phyloP scores from a whole-genome alignment of 441 rosid species.

The Gossypium aridum region DNA sequence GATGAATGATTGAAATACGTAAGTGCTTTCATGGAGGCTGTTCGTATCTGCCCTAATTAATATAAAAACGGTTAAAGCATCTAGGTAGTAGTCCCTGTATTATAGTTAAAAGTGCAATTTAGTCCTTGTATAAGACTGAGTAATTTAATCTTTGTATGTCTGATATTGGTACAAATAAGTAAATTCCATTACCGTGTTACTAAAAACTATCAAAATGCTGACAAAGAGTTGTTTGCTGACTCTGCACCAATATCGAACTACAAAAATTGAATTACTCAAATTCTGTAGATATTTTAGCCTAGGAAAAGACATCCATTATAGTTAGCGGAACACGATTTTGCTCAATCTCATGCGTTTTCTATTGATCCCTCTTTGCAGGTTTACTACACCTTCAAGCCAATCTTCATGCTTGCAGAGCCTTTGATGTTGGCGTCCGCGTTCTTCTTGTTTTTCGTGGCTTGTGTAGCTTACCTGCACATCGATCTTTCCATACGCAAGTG shows the following conservation, averaged over 20 bases:
- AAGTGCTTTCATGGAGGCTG: neutral
- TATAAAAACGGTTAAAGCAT: neutral
- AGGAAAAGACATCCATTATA: neutral
- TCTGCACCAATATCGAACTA: neutral
- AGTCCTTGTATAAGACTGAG: neutral
- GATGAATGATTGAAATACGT: neutral
- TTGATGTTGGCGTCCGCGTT: constrained; percentile 70
- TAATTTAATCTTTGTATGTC: neutral
- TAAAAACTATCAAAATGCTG: neutral
- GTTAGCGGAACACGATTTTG: neutral
- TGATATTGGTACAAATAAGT: neutral
- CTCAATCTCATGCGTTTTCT: neutral
- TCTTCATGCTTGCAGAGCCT: constrained; percentile 97
- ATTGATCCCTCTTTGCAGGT: constrained; percentile 44
- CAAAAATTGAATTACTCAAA: neutral
- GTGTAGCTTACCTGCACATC: constrained; percentile 69
- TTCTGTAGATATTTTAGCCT: neutral
- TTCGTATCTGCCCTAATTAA: neutral
- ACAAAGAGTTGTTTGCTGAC: neutral
- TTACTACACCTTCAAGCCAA: constrained; percentile 82
- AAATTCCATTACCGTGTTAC: neutral
- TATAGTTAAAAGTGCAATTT: neutral
- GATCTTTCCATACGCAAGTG: constrained; percentile 72
- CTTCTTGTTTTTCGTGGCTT: constrained; percentile 75
- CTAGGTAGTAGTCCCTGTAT: neutral